A percentile compares a stretch with the other conserved stretches of the same genome.
Conservation (phyloP, 306 rosid genomes). For the Vigna mungo region DNA sequence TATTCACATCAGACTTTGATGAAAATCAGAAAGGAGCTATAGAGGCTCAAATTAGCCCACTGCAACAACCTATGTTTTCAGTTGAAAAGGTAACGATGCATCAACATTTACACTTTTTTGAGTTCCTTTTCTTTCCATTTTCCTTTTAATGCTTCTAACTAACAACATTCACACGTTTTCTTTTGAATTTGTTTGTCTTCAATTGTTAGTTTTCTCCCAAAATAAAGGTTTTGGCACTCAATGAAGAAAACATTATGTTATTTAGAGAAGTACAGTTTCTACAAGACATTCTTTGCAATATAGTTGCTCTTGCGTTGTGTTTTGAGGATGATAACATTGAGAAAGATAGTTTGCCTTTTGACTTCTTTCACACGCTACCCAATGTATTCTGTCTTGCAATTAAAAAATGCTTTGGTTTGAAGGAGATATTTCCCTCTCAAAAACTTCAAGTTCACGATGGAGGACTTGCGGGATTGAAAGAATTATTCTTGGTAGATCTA, state of each 20-base stretch:
- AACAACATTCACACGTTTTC: not conserved
- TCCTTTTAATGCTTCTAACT: too few relatives aligned
- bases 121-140: too few relatives aligned
- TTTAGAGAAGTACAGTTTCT: not conserved
- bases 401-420: not conserved
- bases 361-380: not conserved
- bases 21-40: not conserved
- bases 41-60: too few relatives aligned
- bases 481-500: too few relatives aligned
- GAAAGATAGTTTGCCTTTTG: not conserved
- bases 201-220: not conserved
- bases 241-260: not conserved
- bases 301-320: accelerated
- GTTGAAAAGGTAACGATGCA: not conserved
- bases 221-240: not conserved
- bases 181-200: not conserved
- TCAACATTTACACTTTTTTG: too few relatives aligned
- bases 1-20: not conserved
- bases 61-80: not conserved
- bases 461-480: not conserved
- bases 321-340: not conserved
- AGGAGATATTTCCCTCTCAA: constrained; percentile 13
- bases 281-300: not conserved
- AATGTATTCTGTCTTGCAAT: not conserved
- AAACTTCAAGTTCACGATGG: not conserved